Base-by-base conservation (phyloP, 2,329 filamentous ascomycete species). In the Fonsecaea pedrosoi region DNA sequence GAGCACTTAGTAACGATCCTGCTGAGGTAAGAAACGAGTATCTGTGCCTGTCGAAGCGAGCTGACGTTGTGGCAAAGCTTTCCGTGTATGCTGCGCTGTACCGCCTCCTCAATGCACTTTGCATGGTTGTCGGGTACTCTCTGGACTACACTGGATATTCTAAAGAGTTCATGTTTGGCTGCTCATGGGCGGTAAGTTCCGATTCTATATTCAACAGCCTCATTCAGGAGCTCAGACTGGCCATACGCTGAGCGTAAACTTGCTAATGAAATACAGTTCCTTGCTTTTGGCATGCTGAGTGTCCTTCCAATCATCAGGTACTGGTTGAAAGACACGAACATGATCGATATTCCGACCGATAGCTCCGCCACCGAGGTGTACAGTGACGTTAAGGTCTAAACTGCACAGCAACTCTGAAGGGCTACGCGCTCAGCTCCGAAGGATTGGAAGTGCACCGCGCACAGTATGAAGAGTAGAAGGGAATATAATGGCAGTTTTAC, bases 261-360 rank as follows among this genome's bases (percentile, higher is more conserved):
- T 12, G 15, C 38, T 42, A 42, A 15, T 42, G 0, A 4, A 32
- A 1, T 15, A 5, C 38, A 42, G 38, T 15, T 6, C 13, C 13
- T 42, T 12, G 38, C 38, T n/a, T 15, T 42, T 15, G 38, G 38
- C 4, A 12, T 15, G 13, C 38, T 15, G 13, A 15, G 13, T 15
- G 12, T 42, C 1, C 13, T 42, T 6, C 38, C 38, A 13, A 42
- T 42, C 38, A 42, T 42, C 38, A 42, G 5, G 38, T 42, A 15
- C 13, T 42, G 38, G 38, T 15, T 42, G 38, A 42, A 42, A n/a
- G 38, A 42, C 5, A 42, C 73, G 6, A 32, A 32, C 4, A 32
- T 32, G 30, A 32, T 32, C 30, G 30, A 32, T 4, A 32, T 32
- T 32, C 30, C 30, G 30, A 6, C 30, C 30, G 30, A 32, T 4